These are phyloP conservation scores for Geotrichum restrictum DNA, from an alignment of 1,139 yeast species.

Conservation along the genomic window DNA sequence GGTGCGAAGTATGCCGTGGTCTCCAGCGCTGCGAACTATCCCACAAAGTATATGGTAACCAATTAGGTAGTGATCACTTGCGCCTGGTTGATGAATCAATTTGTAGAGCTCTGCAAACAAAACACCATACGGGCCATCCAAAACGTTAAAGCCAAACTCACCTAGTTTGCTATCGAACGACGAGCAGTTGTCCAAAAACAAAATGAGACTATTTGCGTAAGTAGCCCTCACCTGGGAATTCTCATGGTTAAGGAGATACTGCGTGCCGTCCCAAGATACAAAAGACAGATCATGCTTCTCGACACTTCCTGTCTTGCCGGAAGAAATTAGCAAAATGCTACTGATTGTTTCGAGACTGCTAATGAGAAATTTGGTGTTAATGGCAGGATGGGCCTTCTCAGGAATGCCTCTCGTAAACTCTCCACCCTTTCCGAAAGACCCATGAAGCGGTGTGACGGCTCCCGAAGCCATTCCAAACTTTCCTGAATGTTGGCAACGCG, in stretches of 20 bases:
- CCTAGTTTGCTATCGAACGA: slow-evolving; percentile 5
- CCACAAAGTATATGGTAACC: slow-evolving; percentile 25
- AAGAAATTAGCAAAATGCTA: slow-evolving; percentile 3
- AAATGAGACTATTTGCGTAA: slow-evolving; percentile 30
- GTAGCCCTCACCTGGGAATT: slow-evolving; percentile 30
- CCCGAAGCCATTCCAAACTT: not conserved
- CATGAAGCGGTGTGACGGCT: not conserved
- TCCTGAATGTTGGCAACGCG: slow-evolving; percentile 9
- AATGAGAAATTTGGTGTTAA: slow-evolving; percentile 6
- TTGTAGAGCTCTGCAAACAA: slow-evolving; percentile 25
- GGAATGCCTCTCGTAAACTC: not conserved
- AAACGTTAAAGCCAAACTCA: slow-evolving; percentile 20
- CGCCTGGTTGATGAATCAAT: slow-evolving; percentile 14
- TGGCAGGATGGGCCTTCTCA: not conserved
- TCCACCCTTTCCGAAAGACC: not conserved
- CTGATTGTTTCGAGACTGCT: slow-evolving; percentile 8
- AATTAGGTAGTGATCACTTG: slow-evolving; percentile 23
- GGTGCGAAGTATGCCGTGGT: slow-evolving; percentile 24
- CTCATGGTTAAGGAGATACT: slow-evolving; percentile 32
- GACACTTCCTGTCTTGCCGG: slow-evolving; percentile 10
- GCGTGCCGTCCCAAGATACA: slow-evolving; percentile 38
- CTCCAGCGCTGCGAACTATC: slow-evolving; percentile 24
- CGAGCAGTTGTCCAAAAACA: slow-evolving; percentile 26
- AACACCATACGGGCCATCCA: slow-evolving; percentile 28
- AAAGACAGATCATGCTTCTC: slow-evolving; percentile 35